Base-by-base conservation (phyloP, 139 green algal species). In the Zygnema cylindricum region DNA sequence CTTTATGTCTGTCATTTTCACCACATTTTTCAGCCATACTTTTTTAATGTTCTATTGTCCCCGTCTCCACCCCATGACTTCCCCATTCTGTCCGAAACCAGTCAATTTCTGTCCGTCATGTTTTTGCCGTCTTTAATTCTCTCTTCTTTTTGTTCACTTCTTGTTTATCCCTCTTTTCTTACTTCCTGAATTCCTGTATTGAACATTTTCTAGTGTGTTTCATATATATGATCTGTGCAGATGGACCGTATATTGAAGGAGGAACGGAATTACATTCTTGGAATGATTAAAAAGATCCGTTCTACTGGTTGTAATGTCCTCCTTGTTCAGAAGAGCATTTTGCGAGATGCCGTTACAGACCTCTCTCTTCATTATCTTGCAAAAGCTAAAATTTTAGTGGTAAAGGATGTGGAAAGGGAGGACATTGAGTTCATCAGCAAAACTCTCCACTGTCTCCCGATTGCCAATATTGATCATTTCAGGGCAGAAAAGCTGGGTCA, bases 401-500 rank as follows among this genome's bases (percentile, higher is more conserved):
- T 99, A 0, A 94, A 95, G 88, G 97, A 99, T 89, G 95, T 99
- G 55, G 98, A 99, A 94, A 94, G 98, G 1, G 95, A 98, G n/a
- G 97, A 99, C 85, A 98, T 99, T 43, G 98, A 99, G 92, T 98
- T 99, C 94, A 98, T 99, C 89, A 95, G 90, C 94, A 98, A 98
- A 90, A 98, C 96, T n/a, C 92, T 98, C 75, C 91, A 95, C 93
- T 99, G 95, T 93, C 93, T 98, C 87, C 98, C 97, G 75, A 97
- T 99, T 54, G 94, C 98, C 0, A 97, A 99, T 87, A 92, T 98
- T 21, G 98, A 99, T 92, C 94, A 98, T 93, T 96, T 99, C 92
- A 95, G 93, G 35, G 92, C 94, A 0, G 98, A 99, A 86, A 99
- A 99, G 93, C 94, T 99, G 69, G 98, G 96, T 7, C 77, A 90